Evolutionary conservation across 352 stramenopile genomes (phyloP).

Genomic region (Aphanomyces stellatus): DNA sequence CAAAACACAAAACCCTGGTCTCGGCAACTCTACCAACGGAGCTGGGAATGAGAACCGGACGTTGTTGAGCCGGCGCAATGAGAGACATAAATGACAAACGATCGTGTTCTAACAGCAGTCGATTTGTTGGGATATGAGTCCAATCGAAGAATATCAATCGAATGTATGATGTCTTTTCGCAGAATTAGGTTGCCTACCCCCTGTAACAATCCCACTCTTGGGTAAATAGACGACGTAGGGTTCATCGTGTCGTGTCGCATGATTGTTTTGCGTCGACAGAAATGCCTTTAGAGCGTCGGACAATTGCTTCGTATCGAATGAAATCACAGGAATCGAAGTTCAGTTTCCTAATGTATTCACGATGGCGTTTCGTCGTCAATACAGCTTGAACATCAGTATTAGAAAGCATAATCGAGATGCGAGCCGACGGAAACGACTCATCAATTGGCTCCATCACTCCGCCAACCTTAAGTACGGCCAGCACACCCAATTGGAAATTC

Average conservation of each 20-base stretch:
- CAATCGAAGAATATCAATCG: no score
- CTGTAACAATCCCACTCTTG: no score
- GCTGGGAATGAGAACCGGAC: no score
- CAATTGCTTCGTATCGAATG: background rate
- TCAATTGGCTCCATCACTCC: constrained; percentile 86
- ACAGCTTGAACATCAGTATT: constrained; percentile 26
- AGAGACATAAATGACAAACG: no score
- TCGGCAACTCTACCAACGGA: no score
- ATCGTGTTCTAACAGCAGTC: no score
- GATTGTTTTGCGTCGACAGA: background rate
- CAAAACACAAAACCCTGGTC: no score
- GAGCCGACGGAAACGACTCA: constrained; percentile 33
- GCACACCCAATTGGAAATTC: constrained; percentile 89
- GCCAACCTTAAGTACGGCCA: constrained; percentile 87
- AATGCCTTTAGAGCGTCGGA: background rate
- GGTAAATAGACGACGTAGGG: constrained; percentile 52
- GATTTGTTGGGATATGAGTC: no score
- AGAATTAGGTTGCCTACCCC: no score
- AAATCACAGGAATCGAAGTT: background rate
- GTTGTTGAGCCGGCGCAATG: no score
- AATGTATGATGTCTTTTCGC: no score
- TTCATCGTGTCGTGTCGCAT: background rate
- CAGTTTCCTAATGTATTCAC: background rate
- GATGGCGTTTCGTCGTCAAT: background rate
- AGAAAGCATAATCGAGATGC: constrained; percentile 43